These are phyloP conservation scores for Prosopis cineraria DNA, from an alignment of 306 rosid genomes.

Conservation along the genomic window DNA sequence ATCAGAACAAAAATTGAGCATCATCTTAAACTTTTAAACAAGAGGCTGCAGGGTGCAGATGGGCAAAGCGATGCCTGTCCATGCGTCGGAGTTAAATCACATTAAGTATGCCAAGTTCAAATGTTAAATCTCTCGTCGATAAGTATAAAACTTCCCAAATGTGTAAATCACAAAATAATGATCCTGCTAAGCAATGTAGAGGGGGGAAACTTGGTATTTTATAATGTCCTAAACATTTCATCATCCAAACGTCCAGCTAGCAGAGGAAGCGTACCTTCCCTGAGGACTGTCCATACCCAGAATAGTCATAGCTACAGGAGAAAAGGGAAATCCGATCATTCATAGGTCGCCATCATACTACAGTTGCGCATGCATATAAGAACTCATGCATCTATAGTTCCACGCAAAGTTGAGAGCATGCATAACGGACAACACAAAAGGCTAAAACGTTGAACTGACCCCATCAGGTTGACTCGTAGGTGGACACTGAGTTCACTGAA, in stretches of 20 bases:
- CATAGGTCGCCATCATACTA: constrained; percentile 12
- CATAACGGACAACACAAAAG: background rate
- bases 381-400: background rate
- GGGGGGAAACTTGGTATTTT: too few species aligned
- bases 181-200: background rate
- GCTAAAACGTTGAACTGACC: constrained; percentile 48
- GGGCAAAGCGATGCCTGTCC: background rate
- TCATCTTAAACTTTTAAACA: background rate
- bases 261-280: constrained; percentile 68
- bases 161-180: background rate
- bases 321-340: background rate
- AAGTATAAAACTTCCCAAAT: background rate
- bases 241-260: background rate
- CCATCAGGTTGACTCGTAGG: constrained; percentile 83
- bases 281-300: constrained; percentile 86
- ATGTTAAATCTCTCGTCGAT: background rate
- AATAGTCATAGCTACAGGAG: constrained; percentile 77
- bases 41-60: background rate
- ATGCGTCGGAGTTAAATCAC: background rate
- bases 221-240: background rate
- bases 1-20: constrained; percentile 7
- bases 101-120: background rate
- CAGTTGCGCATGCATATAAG: constrained; percentile 1
- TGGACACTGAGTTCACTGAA: constrained; percentile 79
- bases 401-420: background rate